Base-by-base conservation (phyloP, 495 filamentous ascomycete genomes). In the Aspergillus baeticus region DNA sequence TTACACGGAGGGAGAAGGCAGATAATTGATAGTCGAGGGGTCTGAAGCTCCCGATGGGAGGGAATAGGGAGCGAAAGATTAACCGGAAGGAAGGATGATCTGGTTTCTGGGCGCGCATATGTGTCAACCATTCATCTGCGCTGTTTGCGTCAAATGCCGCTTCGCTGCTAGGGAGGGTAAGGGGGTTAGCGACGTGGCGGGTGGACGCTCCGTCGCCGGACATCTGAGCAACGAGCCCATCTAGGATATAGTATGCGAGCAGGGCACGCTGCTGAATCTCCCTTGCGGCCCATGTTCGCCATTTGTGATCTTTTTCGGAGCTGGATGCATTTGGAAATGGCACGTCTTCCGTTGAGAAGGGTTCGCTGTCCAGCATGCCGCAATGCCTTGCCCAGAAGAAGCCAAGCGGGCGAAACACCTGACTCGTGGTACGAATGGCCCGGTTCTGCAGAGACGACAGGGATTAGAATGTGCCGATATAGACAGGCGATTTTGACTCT, bases 311-410 rank as follows among this genome's bases (percentile, higher is more conserved):
- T 36, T 78, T 78, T 38, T 77, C 74, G 8, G 60, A 54, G 13
- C 35, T 49, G 0, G 70, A 59, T 0, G 74, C 68, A 51, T 69
- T 63, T 0, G 64, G 46, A 14, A 69, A 69, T 5, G 76, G 75
- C 1, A 76, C 37, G 21, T 68, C 68, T 22, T 75, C 71, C 54
- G 69, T 52, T 3, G 70, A 69, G 43, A 71, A 76, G 15, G 73
- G 58, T 15, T 66, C 61, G 42, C 68, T 71, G 22, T 77, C 70
- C 31, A 72, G 69, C 65, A 77, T 75, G 8, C 74, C 74, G 51
- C 73, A 78, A 35, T 78, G 73, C 13, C 75, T 63, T 23, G 77
- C 76, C 77, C 77, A 80, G 56, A 75, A 76, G 61, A 80, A 79
- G 6, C 73, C 74, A 0, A 80, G 63, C 0, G 73, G 75, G 6